phyloP scores from a whole-genome alignment of 805 yeast genomes.

The Wickerhamiella allomyrinae region DNA sequence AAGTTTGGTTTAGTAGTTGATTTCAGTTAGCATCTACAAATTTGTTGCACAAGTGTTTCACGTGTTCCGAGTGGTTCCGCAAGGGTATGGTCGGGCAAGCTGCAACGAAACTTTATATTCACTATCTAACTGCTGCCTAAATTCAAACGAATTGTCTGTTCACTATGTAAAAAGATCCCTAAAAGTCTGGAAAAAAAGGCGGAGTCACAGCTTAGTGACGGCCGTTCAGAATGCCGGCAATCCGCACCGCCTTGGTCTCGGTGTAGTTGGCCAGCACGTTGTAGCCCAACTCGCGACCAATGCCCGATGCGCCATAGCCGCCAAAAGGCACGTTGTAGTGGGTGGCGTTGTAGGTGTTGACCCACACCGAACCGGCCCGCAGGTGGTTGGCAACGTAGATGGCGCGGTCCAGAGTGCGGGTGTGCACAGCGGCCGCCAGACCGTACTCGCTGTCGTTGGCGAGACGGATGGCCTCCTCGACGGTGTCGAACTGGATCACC shows the following conservation, averaged over 20 bases:
- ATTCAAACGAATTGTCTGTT: too few species aligned
- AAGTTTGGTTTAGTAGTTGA: too few species aligned
- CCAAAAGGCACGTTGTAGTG: slow-evolving; percentile 63
- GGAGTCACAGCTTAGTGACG: too few species aligned
- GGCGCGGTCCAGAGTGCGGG: slow-evolving; percentile 50
- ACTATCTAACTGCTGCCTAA: too few species aligned
- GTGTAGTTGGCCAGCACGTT: slow-evolving; percentile 59
- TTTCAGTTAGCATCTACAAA: too few species aligned
- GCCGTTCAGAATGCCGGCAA: slow-evolving; percentile 32
- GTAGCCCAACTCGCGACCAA: slow-evolving; percentile 70
- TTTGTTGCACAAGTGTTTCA: too few species aligned
- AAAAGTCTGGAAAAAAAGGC: too few species aligned
- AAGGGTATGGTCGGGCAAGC: too few species aligned
- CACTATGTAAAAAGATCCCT: too few species aligned
- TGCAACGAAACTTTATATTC: too few species aligned
- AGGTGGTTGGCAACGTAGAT: slow-evolving; percentile 48
- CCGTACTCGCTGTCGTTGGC: slow-evolving; percentile 82
- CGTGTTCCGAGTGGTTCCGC: too few species aligned
- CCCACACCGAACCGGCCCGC: slow-evolving; percentile 56
- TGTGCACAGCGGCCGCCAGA: slow-evolving; percentile 69
- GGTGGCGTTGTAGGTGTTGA: slow-evolving; percentile 55
- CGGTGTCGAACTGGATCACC: slow-evolving; percentile 63
- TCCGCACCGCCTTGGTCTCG: slow-evolving; percentile 62
- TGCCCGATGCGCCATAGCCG: slow-evolving; percentile 65
- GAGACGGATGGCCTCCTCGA: slow-evolving; percentile 61